phyloP scores from a whole-genome alignment of 2,329 filamentous ascomycete genomes.

The Fusarium chaquense region DNA sequence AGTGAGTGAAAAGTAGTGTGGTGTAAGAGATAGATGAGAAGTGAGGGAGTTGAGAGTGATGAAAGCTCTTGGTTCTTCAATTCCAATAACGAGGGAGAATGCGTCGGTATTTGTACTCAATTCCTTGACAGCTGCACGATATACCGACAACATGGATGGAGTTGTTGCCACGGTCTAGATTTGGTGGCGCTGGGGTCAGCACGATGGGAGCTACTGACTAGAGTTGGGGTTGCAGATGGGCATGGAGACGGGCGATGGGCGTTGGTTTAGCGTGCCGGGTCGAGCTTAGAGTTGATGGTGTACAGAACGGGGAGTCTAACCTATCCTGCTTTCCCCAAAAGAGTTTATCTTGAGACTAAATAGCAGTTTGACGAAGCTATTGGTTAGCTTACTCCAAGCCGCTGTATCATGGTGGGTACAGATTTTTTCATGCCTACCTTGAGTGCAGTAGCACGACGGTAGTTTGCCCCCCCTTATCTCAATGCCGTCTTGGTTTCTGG shows the following conservation, averaged over 20 bases:
- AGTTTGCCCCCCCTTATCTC: constrained; percentile 32
- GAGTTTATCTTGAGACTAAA: constrained; percentile 36
- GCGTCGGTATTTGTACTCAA: constrained; percentile 37
- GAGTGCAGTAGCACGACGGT: constrained; percentile 12
- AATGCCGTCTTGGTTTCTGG: constrained; percentile 28
- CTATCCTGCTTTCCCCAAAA: constrained; percentile 19
- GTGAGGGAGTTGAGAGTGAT: constrained; percentile 30
- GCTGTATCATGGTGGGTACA: constrained; percentile 34
- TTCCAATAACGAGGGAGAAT: constrained; percentile 12
- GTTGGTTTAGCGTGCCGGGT: constrained; percentile 1
- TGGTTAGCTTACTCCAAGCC: constrained; percentile 12
- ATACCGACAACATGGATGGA: constrained; percentile 19
- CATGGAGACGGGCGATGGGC: constrained; percentile 19
- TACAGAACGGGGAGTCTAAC: constrained; percentile 39
- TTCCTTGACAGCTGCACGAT: constrained; percentile 10
- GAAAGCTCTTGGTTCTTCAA: constrained; percentile 37
- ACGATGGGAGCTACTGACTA: background rate
- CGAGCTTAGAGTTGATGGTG: constrained; percentile 29
- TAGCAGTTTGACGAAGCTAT: constrained; percentile 1
- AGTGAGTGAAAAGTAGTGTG: constrained; percentile 8
- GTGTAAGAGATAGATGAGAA: constrained; percentile 1
- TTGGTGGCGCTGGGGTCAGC: constrained; percentile 27
- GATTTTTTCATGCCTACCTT: constrained; percentile 29
- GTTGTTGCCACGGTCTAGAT: constrained; percentile 34
- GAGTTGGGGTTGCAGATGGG: constrained; percentile 18